Base-by-base conservation (phyloP, 371 early-diverging fungal genomes). In the Apophysomyces ossiformis region DNA sequence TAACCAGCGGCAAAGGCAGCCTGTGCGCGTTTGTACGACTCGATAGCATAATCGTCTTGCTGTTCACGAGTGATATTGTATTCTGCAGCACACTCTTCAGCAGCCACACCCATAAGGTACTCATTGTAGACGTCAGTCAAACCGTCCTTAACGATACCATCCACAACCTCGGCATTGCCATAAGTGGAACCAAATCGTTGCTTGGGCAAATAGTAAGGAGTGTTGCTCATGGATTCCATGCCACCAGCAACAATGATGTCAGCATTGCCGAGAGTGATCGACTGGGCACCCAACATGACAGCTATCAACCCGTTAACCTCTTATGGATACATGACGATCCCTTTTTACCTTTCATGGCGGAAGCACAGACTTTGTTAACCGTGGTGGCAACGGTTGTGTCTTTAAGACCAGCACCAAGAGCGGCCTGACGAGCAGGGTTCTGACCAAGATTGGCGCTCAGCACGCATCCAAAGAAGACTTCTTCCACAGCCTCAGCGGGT, bases 311-410 rank as follows among this genome's bases (percentile, higher is more conserved):
- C 21, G 15, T 60, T 37, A 50, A 37, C n/a, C 45, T 18, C 44
- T 58, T 47, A 7, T 26, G 8, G 37, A 5, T 54, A 44, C 21
- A n/a, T n/a, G 38, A 32, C 18, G 5, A 37, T 21, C 16, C 37
- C 32, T 37, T 73, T 67, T 75, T 84, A 77, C 88, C 88, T 84
- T 99, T 99, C 92, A 97, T 90, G 41, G 95, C 97, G 37, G 94
- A 93, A 38, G 97, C 99, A 79, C 99, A 99, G 46, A 98, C 98
- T 86, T 99, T 99, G 89, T 98, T 98, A 68, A 99, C 88, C 37
- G 96, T 96, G 37, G 97, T 98, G 66, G 92, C 88, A 61, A 92
- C 81, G 11, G 92, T 89, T 12, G 84, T 78, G 63, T 89, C 83
- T 39, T 89, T 84, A 11, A 87, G 80, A 35, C 98, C 98, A 43